Evolutionary conservation across 208 protist genomes (phyloP), one percentile per base, ranked within the genome.

Genomic region (Crithidia mellificae): DNA sequence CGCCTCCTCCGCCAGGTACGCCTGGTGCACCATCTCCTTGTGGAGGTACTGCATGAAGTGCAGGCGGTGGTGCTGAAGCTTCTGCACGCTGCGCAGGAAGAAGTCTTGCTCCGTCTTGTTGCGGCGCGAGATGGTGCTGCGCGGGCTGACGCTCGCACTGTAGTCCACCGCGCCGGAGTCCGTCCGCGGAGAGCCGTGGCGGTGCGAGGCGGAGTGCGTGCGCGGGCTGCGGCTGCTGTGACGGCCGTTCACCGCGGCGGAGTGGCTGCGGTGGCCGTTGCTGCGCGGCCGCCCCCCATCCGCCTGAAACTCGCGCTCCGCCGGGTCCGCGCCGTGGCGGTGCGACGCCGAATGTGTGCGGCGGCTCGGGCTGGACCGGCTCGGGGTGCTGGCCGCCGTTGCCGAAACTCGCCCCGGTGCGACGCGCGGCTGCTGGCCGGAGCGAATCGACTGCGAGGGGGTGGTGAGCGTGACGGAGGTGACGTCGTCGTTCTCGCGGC

Each of bases 1-100:
- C 8, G 81, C 81, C 75, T 92, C 90, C 74, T 86, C 90, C 19
- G 55, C 83, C 34, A 89, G 63, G 65, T 87, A 95, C 4, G 85
- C 87, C 74, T 95, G 83, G 58, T 91, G 83, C 32, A 85, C 85
- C 77, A 93, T 84, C 66, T 90, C 87, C 77, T 89, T 91, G 62
- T 95, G 90, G 20, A 93, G 67, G 61, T 95, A 91, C 65, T 88
- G 81, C 87, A 93, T 85, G 71, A 95, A 75, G 65, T 93, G 90
- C 12, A 90, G 67, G 32, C 90, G 90, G 77, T 95, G 85, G 70
- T 95, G 90, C 68, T 88, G 78, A 34, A 91, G 54, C 58, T 80
- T 87, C 78, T 87, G 78, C 34, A 92, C 53, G 59, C 47, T 74
- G 54, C 84, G 89, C 30, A 88, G 6, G 62, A 94, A 80, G 41